Conservation (phyloP, 2,329 filamentous ascomycete species). For the Apiospora phragmitis region DNA sequence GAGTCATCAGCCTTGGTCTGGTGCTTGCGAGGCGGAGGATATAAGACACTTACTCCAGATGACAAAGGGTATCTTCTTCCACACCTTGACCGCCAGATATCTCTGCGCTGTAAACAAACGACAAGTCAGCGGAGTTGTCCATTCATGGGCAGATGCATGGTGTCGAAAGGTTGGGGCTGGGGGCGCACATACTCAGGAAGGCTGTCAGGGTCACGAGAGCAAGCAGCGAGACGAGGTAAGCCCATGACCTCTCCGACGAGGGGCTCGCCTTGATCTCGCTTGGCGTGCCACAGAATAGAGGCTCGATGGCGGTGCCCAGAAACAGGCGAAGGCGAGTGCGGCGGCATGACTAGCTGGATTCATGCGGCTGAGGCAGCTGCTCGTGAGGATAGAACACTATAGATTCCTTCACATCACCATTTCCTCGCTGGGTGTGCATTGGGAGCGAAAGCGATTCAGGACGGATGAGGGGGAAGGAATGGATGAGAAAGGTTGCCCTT, state of each 20-base stretch:
- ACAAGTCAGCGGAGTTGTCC: neutral
- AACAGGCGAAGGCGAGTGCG: conserved; percentile 8
- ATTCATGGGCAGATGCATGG: neutral
- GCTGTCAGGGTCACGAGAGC: conserved; percentile 20
- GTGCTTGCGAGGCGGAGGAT: neutral
- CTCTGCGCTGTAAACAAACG: conserved; percentile 34
- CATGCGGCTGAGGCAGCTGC: neutral
- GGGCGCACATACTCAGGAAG: conserved; percentile 19
- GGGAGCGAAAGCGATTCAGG: neutral
- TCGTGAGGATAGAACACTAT: neutral
- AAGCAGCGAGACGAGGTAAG: conserved; percentile 19
- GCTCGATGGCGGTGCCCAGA: conserved; percentile 10
- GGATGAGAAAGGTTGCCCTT: neutral
- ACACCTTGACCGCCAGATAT: conserved; percentile 36
- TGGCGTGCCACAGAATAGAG: neutral
- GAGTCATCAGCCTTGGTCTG: neutral
- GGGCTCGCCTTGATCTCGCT: conserved; percentile 8
- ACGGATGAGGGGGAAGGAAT: neutral
- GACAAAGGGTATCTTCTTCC: conserved; percentile 42
- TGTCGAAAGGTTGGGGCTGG: too few species aligned
- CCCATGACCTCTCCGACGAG: conserved; percentile 16
- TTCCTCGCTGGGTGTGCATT: neutral
- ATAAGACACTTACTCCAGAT: conserved; percentile 40
- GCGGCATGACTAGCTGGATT: neutral
- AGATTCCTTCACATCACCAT: neutral